Conservation (phyloP, 768 basidiomycete genomes). For the Naganishia kalamii region DNA sequence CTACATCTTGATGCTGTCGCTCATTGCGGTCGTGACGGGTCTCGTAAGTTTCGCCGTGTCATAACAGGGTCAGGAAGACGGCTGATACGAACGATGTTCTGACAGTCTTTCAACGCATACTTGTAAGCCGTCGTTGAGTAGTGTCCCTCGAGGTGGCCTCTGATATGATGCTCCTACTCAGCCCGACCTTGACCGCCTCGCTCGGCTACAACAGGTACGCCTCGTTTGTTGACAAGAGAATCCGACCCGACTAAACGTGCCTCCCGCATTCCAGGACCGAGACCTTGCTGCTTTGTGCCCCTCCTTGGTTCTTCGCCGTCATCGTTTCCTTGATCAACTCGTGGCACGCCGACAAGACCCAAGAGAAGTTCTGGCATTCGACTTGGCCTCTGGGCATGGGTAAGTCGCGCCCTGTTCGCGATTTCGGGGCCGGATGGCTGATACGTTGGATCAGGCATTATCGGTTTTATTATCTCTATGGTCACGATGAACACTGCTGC, state of each 20-base stretch:
- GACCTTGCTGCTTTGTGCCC: conserved; percentile 42
- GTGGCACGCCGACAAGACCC: conserved; percentile 61
- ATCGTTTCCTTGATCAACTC: conserved; percentile 53
- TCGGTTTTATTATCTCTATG: conserved; percentile 51
- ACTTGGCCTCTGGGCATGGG: conserved; percentile 55
- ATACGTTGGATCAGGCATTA: too few relatives aligned
- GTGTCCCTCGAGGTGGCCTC: background rate
- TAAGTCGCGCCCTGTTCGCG: too few relatives aligned
- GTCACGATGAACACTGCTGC: conserved; percentile 36
- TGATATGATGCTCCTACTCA: background rate
- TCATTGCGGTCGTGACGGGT: conserved; percentile 13
- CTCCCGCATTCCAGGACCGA: conserved; percentile 26
- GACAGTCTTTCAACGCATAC: conserved; percentile 29
- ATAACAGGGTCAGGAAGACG: background rate
- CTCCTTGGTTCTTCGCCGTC: conserved; percentile 44
- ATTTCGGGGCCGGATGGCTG: too few relatives aligned
- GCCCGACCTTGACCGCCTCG: conserved; percentile 39
- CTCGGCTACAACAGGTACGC: conserved; percentile 30
- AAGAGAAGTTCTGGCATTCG: conserved; percentile 69
- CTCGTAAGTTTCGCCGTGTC: background rate
- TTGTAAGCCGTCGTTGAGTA: conserved; percentile 9
- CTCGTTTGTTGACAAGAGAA: background rate
- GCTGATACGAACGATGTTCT: background rate
- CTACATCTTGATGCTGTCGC: conserved; percentile 50
- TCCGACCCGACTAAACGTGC: background rate